These are phyloP conservation scores for Globisporangium splendens DNA, from an alignment of 352 stramenopile species.

Conservation along the genomic window DNA sequence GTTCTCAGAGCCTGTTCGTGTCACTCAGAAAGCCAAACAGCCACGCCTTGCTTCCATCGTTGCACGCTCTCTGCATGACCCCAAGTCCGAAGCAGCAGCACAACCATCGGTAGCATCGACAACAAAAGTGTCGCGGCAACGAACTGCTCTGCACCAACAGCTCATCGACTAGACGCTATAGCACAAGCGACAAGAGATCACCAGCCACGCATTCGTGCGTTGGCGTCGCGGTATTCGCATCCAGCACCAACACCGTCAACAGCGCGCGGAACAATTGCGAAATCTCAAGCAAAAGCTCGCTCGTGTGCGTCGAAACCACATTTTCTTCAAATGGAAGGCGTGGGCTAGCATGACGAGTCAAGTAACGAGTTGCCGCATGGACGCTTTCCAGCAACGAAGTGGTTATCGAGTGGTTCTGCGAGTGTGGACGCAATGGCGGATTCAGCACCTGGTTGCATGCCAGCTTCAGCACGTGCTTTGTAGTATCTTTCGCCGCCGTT, in stretches of 20 bases:
- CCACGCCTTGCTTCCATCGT: slow-evolving; percentile 1
- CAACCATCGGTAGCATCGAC: background rate
- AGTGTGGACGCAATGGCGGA: slow-evolving; percentile 26
- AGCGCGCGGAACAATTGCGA: slow-evolving; percentile 26
- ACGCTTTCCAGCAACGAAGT: slow-evolving; percentile 40
- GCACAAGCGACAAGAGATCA: slow-evolving; percentile 33
- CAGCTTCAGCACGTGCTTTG: slow-evolving; percentile 4
- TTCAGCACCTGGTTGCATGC: background rate
- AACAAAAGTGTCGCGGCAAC: slow-evolving; percentile 11
- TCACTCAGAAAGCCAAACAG: background rate
- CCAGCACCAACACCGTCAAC: slow-evolving; percentile 37
- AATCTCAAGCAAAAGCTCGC: slow-evolving; percentile 16
- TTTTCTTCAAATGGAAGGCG: slow-evolving; percentile 36
- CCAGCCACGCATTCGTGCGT: slow-evolving; percentile 36
- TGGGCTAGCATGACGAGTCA: slow-evolving; percentile 22
- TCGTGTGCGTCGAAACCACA: slow-evolving; percentile 26
- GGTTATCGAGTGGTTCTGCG: slow-evolving; percentile 14
- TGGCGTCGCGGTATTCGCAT: slow-evolving; percentile 56
- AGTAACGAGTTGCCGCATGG: slow-evolving; percentile 33
- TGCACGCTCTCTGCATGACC: background rate
- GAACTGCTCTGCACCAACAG: slow-evolving; percentile 48
- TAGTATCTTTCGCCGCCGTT: background rate
- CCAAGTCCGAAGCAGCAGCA: background rate
- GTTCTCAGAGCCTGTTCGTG: slow-evolving; percentile 28
- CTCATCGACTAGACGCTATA: slow-evolving; percentile 54